These are phyloP conservation scores for Babesia divergens DNA, from an alignment of 169 alveolate genomes.

Conservation along the genomic window DNA sequence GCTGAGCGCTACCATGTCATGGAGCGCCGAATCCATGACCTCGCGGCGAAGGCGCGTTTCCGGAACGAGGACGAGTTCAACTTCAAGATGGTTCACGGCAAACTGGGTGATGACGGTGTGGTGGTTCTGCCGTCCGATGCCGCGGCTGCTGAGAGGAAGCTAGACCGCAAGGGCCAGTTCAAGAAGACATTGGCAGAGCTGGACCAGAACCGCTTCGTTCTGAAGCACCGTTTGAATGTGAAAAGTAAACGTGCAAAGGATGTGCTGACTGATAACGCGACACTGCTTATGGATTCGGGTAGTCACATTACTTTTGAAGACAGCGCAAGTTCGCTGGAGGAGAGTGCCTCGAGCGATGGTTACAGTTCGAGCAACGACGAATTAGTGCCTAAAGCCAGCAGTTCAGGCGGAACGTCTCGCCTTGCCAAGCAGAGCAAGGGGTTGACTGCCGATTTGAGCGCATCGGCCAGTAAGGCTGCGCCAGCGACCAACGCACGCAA, in stretches of 20 bases:
- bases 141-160: constrained; percentile 5
- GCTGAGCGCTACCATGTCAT: constrained; percentile 54
- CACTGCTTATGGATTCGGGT: constrained; percentile 15
- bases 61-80: constrained; percentile 60
- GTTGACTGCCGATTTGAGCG: too few relatives aligned
- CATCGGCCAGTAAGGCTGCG: background rate
- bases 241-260: constrained; percentile 7
- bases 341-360: background rate
- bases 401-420: too few relatives aligned
- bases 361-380: background rate
- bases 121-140: constrained; percentile 39
- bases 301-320: constrained; percentile 1
- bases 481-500: background rate
- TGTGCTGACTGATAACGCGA: constrained; percentile 7
- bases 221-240: constrained; percentile 19
- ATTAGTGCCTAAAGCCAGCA: background rate
- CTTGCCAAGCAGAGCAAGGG: too few relatives aligned
- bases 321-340: background rate
- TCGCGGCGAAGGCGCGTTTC: constrained; percentile 41
- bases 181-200: constrained; percentile 7
- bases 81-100: constrained; percentile 54
- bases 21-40: constrained; percentile 37
- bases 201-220: constrained; percentile 33
- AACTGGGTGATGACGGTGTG: constrained; percentile 50
- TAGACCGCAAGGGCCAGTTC: constrained; percentile 16